Evolutionary conservation across 2,329 filamentous ascomycete species (phyloP), one percentile per base, ranked within the genome.

Genomic region (Lasiodiplodia sp.): DNA sequence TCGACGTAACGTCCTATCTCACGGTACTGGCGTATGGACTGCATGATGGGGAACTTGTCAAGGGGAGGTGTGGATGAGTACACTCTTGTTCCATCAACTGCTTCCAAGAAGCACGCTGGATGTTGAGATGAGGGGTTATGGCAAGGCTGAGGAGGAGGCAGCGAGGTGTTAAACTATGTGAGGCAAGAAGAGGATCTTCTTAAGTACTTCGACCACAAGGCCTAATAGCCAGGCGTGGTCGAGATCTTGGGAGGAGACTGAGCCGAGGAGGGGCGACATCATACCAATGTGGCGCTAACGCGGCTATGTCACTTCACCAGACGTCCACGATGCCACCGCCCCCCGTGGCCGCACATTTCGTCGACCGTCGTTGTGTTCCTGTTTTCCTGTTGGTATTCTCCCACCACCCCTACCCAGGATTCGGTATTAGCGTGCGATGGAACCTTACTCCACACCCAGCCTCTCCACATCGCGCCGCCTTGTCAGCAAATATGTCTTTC

Each of bases 21-120:
- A 40, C 58, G 67, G 51, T 68, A 64, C 38, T 68, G 67, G 34
- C 49, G 67, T 28, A 68, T 47, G 16, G 67, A 68, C 58, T 68
- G 67, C 67, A 68, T 68, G 47, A 55, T 37, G 44, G 38, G 28
- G 21, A 40, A 44, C 16, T 23, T 63, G 7, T n/a, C 44, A 47
- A 21, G 21, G 18, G 8, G 38, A 28, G 23, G 37, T 16, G 11
- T 56, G 53, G 11, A 18, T 37, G n/a, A 21, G n/a, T 21, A 34
- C 31, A n/a, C 16, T 37, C 53, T 37, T 38, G 34, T 56, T 56
- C 44, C 53, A 56, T 56, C 53, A 56, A 56, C 44, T 21, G 44
- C 44, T 47, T 47, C 44, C 25, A 34, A 56, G 53, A 38, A 56
- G 53, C 28, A 56, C n/a, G 37, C 18, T 58, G 53, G 31, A 18